These are phyloP conservation scores for Russula earlei DNA, from an alignment of 768 basidiomycete species.

Conservation along the genomic window DNA sequence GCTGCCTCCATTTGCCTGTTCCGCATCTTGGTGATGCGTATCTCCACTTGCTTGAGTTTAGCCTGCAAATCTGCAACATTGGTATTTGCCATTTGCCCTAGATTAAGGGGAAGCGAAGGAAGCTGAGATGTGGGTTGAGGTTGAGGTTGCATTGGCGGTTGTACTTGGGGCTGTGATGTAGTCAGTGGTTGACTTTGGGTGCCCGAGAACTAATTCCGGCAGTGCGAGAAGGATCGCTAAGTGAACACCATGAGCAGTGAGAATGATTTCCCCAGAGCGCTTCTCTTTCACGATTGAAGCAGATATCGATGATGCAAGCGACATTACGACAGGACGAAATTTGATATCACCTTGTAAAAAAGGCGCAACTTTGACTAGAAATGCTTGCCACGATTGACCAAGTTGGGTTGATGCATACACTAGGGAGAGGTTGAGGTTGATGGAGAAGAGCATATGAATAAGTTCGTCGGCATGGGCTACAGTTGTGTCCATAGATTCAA, in stretches of 20 bases:
- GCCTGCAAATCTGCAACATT: too few relatives aligned
- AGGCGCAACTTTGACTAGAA: conserved; percentile 55
- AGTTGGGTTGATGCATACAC: conserved; percentile 68
- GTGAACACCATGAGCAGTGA: conserved; percentile 66
- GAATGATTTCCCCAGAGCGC: conserved; percentile 77
- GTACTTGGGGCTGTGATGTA: too few relatives aligned
- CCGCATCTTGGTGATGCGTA: too few relatives aligned
- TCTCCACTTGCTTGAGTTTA: too few relatives aligned
- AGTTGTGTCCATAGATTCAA: conserved; percentile 30
- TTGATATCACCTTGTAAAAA: conserved; percentile 54
- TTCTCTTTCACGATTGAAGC: conserved; percentile 56
- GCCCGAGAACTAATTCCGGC: conserved; percentile 66
- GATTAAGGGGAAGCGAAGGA: too few relatives aligned
- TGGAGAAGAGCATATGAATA: conserved; percentile 52
- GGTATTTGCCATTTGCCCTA: too few relatives aligned
- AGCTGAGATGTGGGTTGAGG: too few relatives aligned
- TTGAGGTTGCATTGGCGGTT: too few relatives aligned
- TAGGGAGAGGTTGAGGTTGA: conserved; percentile 85
- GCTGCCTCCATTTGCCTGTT: background rate
- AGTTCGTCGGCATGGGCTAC: conserved; percentile 37
- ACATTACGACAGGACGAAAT: conserved; percentile 46
- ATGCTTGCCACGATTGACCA: conserved; percentile 67
- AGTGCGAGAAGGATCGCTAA: conserved; percentile 65
- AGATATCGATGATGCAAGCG: conserved; percentile 55
- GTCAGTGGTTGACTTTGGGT: conserved; percentile 52